Base-by-base conservation (phyloP, 2,329 filamentous ascomycete species). In the Zalaria sp. region DNA sequence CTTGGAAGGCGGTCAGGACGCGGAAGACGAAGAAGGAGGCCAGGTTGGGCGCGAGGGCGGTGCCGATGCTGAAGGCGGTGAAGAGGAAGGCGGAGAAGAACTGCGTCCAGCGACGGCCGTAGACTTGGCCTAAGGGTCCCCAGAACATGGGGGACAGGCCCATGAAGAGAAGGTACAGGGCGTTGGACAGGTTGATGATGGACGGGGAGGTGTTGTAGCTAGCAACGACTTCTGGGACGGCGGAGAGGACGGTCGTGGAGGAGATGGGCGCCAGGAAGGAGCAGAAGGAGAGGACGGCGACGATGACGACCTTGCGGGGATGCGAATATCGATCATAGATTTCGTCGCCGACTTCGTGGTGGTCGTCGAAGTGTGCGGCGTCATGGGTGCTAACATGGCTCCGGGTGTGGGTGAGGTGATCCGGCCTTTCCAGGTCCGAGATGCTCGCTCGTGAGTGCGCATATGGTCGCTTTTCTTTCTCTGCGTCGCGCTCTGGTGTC, bases 261-360 rank as follows among this genome's bases (percentile, higher is more conserved):
- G 77, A 81, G 25, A 85, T 73, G 0, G 84, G 84, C 1, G 83
- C 78, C 36, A 89, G 65, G 48, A 89, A 85, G 26, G 79, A 77
- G 60, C 81, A 86, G 54, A 80, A 83, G 0, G 81, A 79, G 40
- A 88, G 62, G 4, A 87, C 70, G 6, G 67, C 64, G 10, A 86
- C 79, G 40, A 89, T 82, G 46, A 77, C 53, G 3, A 69, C 55
- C 59, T 89, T 91, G 34, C 78, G 72, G 10, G 64, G 61, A 3
- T 62, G 59, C 0, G 78, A 71, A 46, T 87, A 71, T 11, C 71
- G 70, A 51, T 79, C 70, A 63, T 87, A 89, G 46, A 74, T 61
- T 36, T 70, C 68, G 31, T 73, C 70, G 41, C 67, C 64, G 35
- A 56, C 49, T 44, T 71, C 66, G 47, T 59, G 64, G 32, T 51